Percentiles rank a stretch among this genome's conserved stretches.
phyloP scores from a whole-genome alignment of 129 eudicot species.

The Pseudognaphalium luteoalbum region DNA sequence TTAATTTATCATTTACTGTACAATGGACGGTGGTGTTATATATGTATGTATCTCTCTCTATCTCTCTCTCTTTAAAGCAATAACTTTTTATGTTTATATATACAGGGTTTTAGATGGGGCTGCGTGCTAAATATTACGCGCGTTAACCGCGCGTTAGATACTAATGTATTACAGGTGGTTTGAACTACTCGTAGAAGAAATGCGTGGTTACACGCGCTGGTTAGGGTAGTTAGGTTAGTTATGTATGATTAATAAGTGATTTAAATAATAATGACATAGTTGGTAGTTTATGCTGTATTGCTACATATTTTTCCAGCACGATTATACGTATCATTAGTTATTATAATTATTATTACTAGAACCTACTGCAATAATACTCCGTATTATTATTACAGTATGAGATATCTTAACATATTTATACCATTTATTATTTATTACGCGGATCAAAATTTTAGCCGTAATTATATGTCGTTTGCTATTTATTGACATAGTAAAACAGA shows the following conservation, averaged over 20 bases:
- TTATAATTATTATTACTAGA: too few relatives aligned
- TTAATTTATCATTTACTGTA: slow-evolving; percentile 6
- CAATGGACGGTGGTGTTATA: slow-evolving; percentile 2
- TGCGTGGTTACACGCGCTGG: slow-evolving; percentile 8
- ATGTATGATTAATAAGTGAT: slow-evolving; percentile 1
- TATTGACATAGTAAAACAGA: too few relatives aligned
- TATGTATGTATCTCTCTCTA: background rate
- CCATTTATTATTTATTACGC: background rate
- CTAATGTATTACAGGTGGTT: background rate
- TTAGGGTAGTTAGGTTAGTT: background rate
- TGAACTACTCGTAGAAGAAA: background rate
- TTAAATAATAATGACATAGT: background rate
- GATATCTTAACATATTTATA: background rate
- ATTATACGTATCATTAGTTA: too few relatives aligned
- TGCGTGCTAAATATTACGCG: slow-evolving; percentile 3
- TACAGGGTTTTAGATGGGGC: slow-evolving; percentile 13
- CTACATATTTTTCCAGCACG: background rate
- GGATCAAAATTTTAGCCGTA: background rate
- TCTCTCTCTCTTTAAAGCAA: background rate
- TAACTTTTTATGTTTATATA: slow-evolving; percentile 10
- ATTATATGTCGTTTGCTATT: background rate
- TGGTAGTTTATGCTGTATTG: slow-evolving; percentile 10
- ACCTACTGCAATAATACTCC: too few relatives aligned
- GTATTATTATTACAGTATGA: too few relatives aligned
- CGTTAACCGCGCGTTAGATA: background rate